Evolutionary conservation across 2,329 filamentous ascomycete species (phyloP).

Genomic region (Phoma herbarum): DNA sequence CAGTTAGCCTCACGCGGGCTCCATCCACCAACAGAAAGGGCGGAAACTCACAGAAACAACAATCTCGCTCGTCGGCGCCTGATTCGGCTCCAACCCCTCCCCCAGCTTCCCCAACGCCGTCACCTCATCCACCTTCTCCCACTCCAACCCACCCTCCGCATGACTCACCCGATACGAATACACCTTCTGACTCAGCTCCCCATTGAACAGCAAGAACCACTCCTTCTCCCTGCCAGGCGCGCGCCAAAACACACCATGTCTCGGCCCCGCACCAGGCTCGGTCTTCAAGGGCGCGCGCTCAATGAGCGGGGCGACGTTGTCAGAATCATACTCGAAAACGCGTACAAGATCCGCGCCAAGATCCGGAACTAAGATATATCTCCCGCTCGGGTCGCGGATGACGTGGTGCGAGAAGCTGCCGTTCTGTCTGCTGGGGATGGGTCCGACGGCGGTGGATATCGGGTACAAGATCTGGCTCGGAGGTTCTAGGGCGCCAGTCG

Average conservation of each 20-base stretch:
- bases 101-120: constrained; percentile 11
- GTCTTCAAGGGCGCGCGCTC: constrained; percentile 56
- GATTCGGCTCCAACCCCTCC: constrained; percentile 12
- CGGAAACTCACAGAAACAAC: constrained; percentile 20
- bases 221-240: constrained; percentile 14
- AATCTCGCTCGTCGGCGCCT: constrained; percentile 28
- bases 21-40: not conserved
- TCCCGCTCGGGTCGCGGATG: constrained; percentile 67
- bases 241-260: constrained; percentile 66
- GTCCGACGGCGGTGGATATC: constrained; percentile 11
- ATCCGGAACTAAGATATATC: constrained; percentile 69
- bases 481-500: constrained; percentile 11
- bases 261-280: constrained; percentile 66
- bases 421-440: constrained; percentile 46
- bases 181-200: constrained; percentile 25
- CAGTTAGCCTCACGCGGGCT: too few relatives aligned
- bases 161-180: constrained; percentile 25
- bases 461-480: constrained; percentile 19
- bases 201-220: constrained; percentile 25
- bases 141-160: constrained; percentile 9
- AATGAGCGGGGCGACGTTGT: constrained; percentile 54
- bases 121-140: constrained; percentile 12
- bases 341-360: constrained; percentile 70
- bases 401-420: constrained; percentile 59
- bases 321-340: constrained; percentile 61